Base-by-base conservation (phyloP, 257 asterid genomes). In the Solanum habrochaites region DNA sequence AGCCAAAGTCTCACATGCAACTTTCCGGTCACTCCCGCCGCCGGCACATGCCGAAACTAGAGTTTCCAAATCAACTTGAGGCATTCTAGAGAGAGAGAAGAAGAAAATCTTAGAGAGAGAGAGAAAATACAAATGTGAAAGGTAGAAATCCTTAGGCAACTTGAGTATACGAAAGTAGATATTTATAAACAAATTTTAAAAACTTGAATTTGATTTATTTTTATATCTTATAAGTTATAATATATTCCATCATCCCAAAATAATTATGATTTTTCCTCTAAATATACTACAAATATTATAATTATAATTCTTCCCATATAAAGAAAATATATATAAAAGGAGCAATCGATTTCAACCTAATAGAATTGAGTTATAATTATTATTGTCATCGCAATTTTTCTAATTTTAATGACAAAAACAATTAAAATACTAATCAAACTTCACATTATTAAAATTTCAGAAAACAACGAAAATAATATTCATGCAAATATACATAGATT, bases 11-110 rank as follows among this genome's bases (percentile, higher is more conserved):
- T 90, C 93, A 83, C 96, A 92, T 27, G 92, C 93, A n/a, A 92
- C 85, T 89, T 93, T 94, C 43, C 92, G 86, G 87, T 94, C 96
- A 88, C 12, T 69, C 37, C 84, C 89, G 21, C 92, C 93, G 88
- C 93, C 95, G 11, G 92, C 88, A 87, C 92, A 88, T 86, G 92
- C 91, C 7, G 95, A 89, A 56, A 90, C 94, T 37, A 90, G 67
- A 73, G 92, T 87, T 58, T 93, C 93, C 47, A 89, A 88, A 89
- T 95, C 97, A 43, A 91, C 93, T 82, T 91, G 95, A 89, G 96
- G 93, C 98, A 95, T 93, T 73, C 32, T 74, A 77, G 39, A 85
- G 67, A 85, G 73, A 74, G 87, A 56, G 29, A 43, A 5, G 43
- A 42, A 47, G 35, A 82, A 16, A 27, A 18, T 52, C n/a, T 32